These are phyloP conservation scores for Seiridium unicorne DNA, from an alignment of 2,329 filamentous ascomycete genomes.

Conservation along the genomic window DNA sequence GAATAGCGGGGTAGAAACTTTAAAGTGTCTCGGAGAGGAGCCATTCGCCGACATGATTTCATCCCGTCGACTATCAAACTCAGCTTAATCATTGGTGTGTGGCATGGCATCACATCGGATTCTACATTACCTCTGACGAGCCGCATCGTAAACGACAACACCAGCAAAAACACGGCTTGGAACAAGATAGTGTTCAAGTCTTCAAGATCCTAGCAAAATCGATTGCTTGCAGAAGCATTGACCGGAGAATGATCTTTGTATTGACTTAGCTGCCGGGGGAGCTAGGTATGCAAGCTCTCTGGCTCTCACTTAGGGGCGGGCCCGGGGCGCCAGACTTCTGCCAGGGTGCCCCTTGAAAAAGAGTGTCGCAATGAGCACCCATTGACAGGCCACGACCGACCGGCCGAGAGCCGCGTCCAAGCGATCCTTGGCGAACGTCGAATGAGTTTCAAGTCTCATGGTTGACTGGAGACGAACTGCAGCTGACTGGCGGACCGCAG, in stretches of 20 bases:
- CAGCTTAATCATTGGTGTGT: no score
- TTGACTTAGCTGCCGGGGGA: neutral
- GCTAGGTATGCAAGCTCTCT: neutral
- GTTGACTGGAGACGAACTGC: neutral
- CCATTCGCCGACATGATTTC: no score
- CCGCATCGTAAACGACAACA: neutral
- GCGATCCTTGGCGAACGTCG: neutral
- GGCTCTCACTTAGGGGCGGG: no score
- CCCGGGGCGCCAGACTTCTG: neutral
- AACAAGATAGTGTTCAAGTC: no score
- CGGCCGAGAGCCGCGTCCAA: constrained; percentile 5
- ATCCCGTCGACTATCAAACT: no score
- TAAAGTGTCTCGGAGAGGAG: neutral
- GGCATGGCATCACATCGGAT: neutral
- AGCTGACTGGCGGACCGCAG: no score
- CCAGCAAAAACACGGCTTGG: no score
- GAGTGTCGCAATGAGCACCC: no score
- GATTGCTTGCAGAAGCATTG: neutral
- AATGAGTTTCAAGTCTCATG: constrained; percentile 2
- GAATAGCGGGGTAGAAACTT: neutral
- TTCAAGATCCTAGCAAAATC: no score
- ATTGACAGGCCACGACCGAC: neutral
- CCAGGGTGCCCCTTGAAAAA: neutral
- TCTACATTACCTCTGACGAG: neutral
- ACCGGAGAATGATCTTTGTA: neutral